Evolutionary conservation across 108 stramenopile species (phyloP).

Genomic region (Aureococcus anophagefferens): DNA sequence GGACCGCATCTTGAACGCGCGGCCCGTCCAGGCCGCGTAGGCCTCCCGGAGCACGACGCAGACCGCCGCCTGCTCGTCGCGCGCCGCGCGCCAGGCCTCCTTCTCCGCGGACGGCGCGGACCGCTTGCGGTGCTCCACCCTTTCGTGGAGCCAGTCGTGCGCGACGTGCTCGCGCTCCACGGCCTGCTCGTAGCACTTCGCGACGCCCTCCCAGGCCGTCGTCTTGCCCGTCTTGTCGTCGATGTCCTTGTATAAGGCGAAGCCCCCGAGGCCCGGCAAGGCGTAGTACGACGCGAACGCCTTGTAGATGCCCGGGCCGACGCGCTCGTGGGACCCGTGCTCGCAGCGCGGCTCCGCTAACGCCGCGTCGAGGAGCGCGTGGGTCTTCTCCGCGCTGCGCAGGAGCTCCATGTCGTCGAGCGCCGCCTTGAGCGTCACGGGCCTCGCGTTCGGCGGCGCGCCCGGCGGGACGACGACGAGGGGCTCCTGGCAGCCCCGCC

Average conservation of each 20-base stretch:
- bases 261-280: background rate
- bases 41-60: too few relatives aligned
- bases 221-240: background rate
- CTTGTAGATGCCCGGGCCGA: background rate
- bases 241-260: background rate
- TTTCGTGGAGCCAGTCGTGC: background rate
- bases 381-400: background rate
- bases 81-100: too few relatives aligned
- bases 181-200: background rate
- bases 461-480: too few relatives aligned
- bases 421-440: background rate
- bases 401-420: background rate
- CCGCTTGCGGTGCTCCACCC: background rate
- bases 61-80: too few relatives aligned
- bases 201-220: background rate
- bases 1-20: too few relatives aligned
- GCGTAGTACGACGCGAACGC: background rate
- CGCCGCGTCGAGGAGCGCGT: background rate
- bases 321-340: background rate
- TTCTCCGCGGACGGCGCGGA: too few relatives aligned
- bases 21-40: too few relatives aligned
- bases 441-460: too few relatives aligned
- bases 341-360: background rate
- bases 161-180: background rate
- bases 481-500: background rate